Percentiles rank a stretch among this genome's conserved stretches.
phyloP scores from a whole-genome alignment of 2,329 filamentous ascomycete species.

The Xylariaceae sp. region DNA sequence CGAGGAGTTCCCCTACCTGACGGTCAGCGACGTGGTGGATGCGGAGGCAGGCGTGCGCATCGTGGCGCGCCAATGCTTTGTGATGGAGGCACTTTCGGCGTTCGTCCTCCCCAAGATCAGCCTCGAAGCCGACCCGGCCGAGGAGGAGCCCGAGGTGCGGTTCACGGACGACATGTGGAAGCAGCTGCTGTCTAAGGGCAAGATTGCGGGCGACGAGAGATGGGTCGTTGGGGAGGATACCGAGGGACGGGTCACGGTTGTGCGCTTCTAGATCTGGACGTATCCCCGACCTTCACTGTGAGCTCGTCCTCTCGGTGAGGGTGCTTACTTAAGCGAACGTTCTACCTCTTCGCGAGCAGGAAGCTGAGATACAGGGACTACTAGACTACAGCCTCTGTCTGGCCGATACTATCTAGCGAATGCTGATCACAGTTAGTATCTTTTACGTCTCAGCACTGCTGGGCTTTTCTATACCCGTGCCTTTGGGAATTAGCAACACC shows the following conservation, averaged over 20 bases:
- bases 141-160: constrained; percentile 42
- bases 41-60: constrained; percentile 51
- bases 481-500: no score
- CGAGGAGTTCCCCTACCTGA: constrained; percentile 58
- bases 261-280: constrained; percentile 61
- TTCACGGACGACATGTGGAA: constrained; percentile 53
- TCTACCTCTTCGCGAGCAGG: no score
- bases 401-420: no score
- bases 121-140: constrained; percentile 34
- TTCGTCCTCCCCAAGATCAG: constrained; percentile 49
- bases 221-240: constrained; percentile 66
- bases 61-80: constrained; percentile 54
- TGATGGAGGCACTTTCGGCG: constrained; percentile 53
- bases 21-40: constrained; percentile 53
- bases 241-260: constrained; percentile 56
- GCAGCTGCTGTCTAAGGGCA: constrained; percentile 57
- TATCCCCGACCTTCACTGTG: no score
- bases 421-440: no score
- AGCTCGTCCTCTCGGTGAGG: background rate
- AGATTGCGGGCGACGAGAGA: constrained; percentile 63
- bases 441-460: no score
- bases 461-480: no score
- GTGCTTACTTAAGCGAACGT: no score
- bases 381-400: no score
- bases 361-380: background rate